Conservation (phyloP, 495 filamentous ascomycete species). For the Aspergillus kassunensis region DNA sequence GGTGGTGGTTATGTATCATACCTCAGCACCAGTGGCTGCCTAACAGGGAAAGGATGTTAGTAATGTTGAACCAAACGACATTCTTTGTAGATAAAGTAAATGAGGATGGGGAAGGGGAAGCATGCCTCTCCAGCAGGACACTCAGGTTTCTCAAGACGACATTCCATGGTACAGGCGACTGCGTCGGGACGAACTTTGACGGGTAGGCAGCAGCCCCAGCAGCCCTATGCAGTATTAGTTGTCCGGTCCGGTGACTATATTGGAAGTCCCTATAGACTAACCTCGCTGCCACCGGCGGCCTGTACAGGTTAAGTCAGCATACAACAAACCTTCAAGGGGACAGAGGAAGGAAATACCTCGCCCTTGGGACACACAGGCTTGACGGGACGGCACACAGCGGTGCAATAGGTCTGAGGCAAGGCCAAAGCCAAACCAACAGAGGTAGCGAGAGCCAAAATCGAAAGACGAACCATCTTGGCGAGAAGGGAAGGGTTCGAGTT, state of each 20-base stretch:
- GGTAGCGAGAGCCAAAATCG: background rate
- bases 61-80: too few species aligned
- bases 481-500: too few species aligned
- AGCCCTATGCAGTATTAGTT: background rate
- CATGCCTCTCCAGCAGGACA: background rate
- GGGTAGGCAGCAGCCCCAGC: background rate
- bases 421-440: background rate
- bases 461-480: conserved; percentile 4
- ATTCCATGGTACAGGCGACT: background rate
- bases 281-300: conserved; percentile 6
- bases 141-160: background rate
- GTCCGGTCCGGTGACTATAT: too few species aligned
- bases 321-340: background rate
- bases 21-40: background rate
- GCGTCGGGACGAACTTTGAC: background rate
- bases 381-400: background rate
- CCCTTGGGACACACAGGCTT: conserved; percentile 6
- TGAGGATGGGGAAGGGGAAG: background rate
- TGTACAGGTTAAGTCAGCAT: background rate
- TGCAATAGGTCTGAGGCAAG: background rate
- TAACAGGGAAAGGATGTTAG: too few species aligned
- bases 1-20: background rate
- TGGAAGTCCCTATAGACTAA: background rate
- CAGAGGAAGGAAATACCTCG: background rate
- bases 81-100: background rate